phyloP scores from a whole-genome alignment of 2,329 filamentous ascomycete species.

The Fusarium torulosum region DNA sequence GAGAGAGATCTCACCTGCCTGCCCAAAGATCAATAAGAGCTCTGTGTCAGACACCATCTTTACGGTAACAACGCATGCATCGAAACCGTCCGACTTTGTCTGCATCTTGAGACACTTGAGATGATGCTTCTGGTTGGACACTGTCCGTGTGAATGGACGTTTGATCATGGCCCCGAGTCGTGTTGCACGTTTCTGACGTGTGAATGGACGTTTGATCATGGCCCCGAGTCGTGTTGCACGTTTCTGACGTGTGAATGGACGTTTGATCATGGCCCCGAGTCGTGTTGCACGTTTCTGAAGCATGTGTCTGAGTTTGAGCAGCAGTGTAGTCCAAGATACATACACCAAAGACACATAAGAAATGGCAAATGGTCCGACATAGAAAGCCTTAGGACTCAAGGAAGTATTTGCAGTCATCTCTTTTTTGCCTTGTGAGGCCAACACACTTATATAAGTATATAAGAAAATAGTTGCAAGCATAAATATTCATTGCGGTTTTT shows the following conservation, averaged over 20 bases:
- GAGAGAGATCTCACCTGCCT: conserved; percentile 31
- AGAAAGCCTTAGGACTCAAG: too few species aligned
- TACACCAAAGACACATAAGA: conserved; percentile 3
- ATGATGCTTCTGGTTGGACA: conserved; percentile 27
- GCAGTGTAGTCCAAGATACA: not conserved
- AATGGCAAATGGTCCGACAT: not conserved
- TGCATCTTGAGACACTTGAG: conserved; percentile 34
- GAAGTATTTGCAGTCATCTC: too few species aligned
- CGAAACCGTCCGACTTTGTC: conserved; percentile 34
- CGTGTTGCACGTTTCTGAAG: conserved; percentile 22
- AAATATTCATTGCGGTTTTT: too few species aligned
- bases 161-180: conserved; percentile 19
- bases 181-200: conserved; percentile 10
- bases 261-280: conserved; percentile 19
- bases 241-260: too few species aligned
- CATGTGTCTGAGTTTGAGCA: conserved; percentile 3
- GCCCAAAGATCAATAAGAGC: conserved; percentile 17
- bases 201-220: conserved; percentile 18
- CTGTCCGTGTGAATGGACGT: conserved; percentile 2
- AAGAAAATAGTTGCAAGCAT: too few species aligned
- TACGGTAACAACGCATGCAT: conserved; percentile 38
- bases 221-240: conserved; percentile 4
- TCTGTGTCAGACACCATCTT: conserved; percentile 35
- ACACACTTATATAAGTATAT: too few species aligned
- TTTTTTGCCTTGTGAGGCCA: too few species aligned